Evolutionary conservation across 2,329 filamentous ascomycete genomes (phyloP), one percentile per base, ranked within the genome.

Genomic region (Coniochaeta hoffmannii): DNA sequence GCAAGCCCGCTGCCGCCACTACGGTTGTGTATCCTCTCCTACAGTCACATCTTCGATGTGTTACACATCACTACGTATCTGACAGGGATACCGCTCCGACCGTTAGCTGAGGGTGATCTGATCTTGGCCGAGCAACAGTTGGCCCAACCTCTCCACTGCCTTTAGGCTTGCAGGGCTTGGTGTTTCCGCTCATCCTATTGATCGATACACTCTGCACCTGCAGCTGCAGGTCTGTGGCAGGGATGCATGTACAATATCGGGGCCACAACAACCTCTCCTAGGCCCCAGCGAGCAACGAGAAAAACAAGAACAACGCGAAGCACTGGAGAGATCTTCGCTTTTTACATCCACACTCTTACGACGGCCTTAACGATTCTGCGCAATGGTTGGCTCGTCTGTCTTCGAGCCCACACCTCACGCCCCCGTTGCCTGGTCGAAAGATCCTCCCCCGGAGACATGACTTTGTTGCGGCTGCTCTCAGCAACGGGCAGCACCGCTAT

Each of bases 91-190:
- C 17, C n/a, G 10, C 17, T 41, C 36, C 36, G 19, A 41, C 41
- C 19, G 12, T 12, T 17, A 15, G 41, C 41, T 46, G 41, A 46
- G 19, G 24, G 41, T 46, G 41, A 46, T 46, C 41, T 46, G 41
- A 46, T 46, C 22, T 15, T 46, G 41, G 41, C 41, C 38, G 41
- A 9, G 26, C 41, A 28, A 46, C 41, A 7, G 41, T 46, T 46
- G 41, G 22, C 41, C 41, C 41, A 46, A 19, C 41, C 41, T 46
- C 41, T 46, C 41, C 41, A 46, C 41, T n/a, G n/a, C n/a, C n/a
- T n/a, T n/a, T n/a, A n/a, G n/a, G n/a, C n/a, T n/a, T n/a, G n/a
- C n/a, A n/a, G 15, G 5, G 22, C 41, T 26, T 46, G 41, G 41
- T 22, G 41, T n/a, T n/a, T 28, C 41, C 41, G 19, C 12, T 28